These are phyloP conservation scores for Ganoderma boninense DNA, from an alignment of 1,284 basidiomycete genomes.

Conservation along the genomic window DNA sequence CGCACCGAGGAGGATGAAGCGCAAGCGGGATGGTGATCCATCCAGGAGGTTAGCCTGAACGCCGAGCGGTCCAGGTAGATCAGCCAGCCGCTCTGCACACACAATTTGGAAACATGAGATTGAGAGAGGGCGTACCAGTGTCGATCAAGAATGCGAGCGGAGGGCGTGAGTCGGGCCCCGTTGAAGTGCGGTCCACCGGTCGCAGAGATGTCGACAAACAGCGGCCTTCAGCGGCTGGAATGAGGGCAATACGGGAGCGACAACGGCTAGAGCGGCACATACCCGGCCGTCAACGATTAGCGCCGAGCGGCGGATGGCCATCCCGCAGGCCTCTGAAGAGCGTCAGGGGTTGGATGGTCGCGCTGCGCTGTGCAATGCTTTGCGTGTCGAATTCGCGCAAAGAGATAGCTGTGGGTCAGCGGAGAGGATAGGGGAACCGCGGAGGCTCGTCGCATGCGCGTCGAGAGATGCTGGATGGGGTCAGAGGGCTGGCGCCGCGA, in stretches of 20 bases:
- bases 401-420: slow-evolving; percentile 26
- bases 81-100: neutral
- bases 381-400: slow-evolving; percentile 17
- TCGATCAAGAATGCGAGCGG: slow-evolving; percentile 57
- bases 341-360: slow-evolving; percentile 22
- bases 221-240: slow-evolving; percentile 59
- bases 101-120: neutral
- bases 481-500: slow-evolving; percentile 36
- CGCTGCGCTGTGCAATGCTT: slow-evolving; percentile 21
- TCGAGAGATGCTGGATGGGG: slow-evolving; percentile 31
- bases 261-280: slow-evolving; percentile 53
- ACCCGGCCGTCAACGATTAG: slow-evolving; percentile 51
- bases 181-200: slow-evolving; percentile 51
- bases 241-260: slow-evolving; percentile 57
- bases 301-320: slow-evolving; percentile 33
- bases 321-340: slow-evolving; percentile 27
- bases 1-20: slow-evolving; percentile 62
- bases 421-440: slow-evolving; percentile 27
- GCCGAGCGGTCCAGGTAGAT: neutral
- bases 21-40: slow-evolving; percentile 58
- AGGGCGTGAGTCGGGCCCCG: slow-evolving; percentile 61
- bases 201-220: slow-evolving; percentile 54
- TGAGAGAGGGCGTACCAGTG: slow-evolving; percentile 46
- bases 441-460: slow-evolving; percentile 19
- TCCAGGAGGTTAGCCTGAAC: slow-evolving; percentile 56